Evolutionary conservation across 495 filamentous ascomycete genomes (phyloP), one percentile per base, ranked within the genome.

Genomic region (Sphaerosporella brunnea): DNA sequence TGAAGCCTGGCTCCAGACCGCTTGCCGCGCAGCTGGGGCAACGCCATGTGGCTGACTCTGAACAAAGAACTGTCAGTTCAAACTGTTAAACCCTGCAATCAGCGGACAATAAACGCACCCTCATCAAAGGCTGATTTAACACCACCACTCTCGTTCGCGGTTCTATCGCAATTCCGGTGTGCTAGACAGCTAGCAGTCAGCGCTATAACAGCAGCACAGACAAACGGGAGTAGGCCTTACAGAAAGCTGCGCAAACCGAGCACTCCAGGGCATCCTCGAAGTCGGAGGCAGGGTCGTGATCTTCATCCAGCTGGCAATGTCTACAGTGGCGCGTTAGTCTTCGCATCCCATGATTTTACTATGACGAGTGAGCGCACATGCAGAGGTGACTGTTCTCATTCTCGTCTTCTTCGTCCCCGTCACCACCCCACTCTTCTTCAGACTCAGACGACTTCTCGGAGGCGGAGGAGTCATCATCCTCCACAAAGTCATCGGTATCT

Each of bases 91-190:
- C 13, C 20, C 4, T 23, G 19, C 43, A 37, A 47, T 25, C 48
- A 11, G 59, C 53, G 53, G 66, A 36, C 42, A 30, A 28, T 23
- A 40, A 35, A 65, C 69, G 53, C 70, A 84, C 81, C 78, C 62
- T 82, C 78, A 47, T 73, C 71, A 49, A 52, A 51, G 1, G 55
- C 56, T 13, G 76, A 67, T 41, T 70, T 69, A 55, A 92, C 68
- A 35, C 82, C 78, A 45, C 56, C 56, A 26, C 11, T 37, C n/a
- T 59, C 52, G 26, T 78, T 76, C 55, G 77, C 77, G 59, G 79
- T 75, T 53, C 84, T 78, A 49, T 87, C 90, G 65, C 88, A 96
- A 75, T 95, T 82, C 57, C 82, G 77, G 71, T 96, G 88, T 49
- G 88, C 88, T 85, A 65, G 63, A 66, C 57, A 55, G 54, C n/a